Evolutionary conservation across 495 filamentous ascomycete species (phyloP).

Genomic region (Penicillium cinerascens): DNA sequence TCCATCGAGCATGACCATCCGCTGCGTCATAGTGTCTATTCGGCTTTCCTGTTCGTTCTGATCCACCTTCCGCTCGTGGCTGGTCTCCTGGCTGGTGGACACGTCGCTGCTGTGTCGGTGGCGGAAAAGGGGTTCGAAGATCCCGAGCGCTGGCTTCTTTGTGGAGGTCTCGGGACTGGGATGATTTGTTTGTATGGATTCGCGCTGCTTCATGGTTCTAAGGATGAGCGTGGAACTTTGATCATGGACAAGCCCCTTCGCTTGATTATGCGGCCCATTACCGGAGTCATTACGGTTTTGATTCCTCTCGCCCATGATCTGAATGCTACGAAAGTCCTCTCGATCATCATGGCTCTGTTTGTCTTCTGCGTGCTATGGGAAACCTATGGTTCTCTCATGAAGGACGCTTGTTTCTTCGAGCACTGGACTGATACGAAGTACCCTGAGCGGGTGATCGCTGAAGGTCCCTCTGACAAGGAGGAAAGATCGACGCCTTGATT

Average conservation of each 20-base stretch:
- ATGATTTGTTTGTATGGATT: slow-evolving; percentile 35
- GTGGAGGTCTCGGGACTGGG: slow-evolving; percentile 34
- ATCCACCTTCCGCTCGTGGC: slow-evolving; percentile 41
- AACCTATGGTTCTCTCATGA: slow-evolving; percentile 28
- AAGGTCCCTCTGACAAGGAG: background rate
- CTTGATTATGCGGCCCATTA: slow-evolving; percentile 31
- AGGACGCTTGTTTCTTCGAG: slow-evolving; percentile 30
- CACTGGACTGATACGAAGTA: slow-evolving; percentile 31
- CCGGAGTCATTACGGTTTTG: slow-evolving; percentile 27
- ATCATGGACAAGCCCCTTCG: slow-evolving; percentile 30
- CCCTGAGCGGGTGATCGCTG: slow-evolving; percentile 13
- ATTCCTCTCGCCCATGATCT: slow-evolving; percentile 28
- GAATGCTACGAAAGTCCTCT: slow-evolving; percentile 25
- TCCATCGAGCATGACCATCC: slow-evolving; percentile 32
- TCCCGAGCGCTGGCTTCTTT: slow-evolving; percentile 35
- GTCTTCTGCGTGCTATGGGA: slow-evolving; percentile 33
- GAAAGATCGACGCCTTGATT: background rate
- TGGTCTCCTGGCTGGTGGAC: slow-evolving; percentile 37
- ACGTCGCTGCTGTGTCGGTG: slow-evolving; percentile 31
- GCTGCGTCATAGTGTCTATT: slow-evolving; percentile 29
- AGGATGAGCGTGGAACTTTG: slow-evolving; percentile 25
- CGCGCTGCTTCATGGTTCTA: slow-evolving; percentile 30
- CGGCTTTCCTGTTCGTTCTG: slow-evolving; percentile 33
- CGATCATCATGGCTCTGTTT: slow-evolving; percentile 34
- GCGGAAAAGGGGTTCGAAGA: slow-evolving; percentile 23